Percentiles rank a stretch among this genome's conserved stretches.
Conservation (phyloP, 192 early-diverging fungal species). For the Mortierella alpina region DNA sequence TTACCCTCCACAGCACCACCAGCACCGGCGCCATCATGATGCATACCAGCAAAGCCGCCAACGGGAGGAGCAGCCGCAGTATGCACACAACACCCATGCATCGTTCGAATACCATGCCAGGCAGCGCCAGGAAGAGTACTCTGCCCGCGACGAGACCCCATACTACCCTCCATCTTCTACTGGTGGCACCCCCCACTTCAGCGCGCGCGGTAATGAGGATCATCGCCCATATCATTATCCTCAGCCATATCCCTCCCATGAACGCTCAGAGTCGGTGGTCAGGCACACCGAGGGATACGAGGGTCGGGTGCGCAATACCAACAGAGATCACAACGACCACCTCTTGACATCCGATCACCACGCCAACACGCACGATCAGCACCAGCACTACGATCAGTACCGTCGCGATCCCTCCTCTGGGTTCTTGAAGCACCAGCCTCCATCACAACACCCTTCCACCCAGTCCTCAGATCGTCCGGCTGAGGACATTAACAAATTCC, state of each 20-base stretch:
- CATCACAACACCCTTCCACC: constrained; percentile 6
- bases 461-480: constrained; percentile 1
- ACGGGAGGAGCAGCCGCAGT: constrained; percentile 10
- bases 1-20: neutral
- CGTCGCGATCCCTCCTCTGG: constrained; percentile 26
- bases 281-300: constrained; percentile 47
- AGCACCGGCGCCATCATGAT: neutral
- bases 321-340: constrained; percentile 49
- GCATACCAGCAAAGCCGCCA: neutral
- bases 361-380: constrained; percentile 31
- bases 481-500: constrained; percentile 40
- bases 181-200: constrained; percentile 1
- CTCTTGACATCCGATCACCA: constrained; percentile 35
- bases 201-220: constrained; percentile 2
- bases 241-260: constrained; percentile 14
- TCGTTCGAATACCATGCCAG: constrained; percentile 12
- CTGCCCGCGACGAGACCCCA: constrained; percentile 18
- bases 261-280: constrained; percentile 6
- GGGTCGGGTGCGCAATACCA: constrained; percentile 47
- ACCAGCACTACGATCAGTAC: constrained; percentile 33
- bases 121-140: constrained; percentile 19
- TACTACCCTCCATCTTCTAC: constrained; percentile 2
- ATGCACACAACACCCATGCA: constrained; percentile 3
- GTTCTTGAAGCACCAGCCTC: constrained; percentile 30
- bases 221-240: constrained; percentile 25